Percentiles rank a stretch among this genome's conserved stretches.
Conservation (phyloP, 2,329 filamentous ascomycete species). For the Triangularia setosa region DNA sequence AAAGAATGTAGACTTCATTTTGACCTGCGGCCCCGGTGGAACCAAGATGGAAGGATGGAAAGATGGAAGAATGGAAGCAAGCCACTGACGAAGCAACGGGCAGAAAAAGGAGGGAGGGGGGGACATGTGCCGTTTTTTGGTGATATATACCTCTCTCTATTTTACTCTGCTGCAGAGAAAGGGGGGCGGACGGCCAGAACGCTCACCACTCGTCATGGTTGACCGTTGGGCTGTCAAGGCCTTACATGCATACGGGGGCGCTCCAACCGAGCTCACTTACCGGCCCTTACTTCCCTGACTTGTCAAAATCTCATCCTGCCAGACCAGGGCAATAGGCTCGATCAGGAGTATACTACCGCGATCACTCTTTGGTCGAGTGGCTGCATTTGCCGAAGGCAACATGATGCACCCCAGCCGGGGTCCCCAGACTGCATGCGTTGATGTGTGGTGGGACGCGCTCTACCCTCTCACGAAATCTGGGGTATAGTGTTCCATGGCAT, state of each 20-base stretch:
- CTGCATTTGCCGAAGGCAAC: neutral
- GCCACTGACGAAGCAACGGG: neutral
- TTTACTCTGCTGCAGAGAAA: neutral
- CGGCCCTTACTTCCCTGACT: neutral
- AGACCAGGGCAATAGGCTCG: neutral
- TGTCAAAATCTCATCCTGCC: neutral
- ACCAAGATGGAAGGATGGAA: neutral
- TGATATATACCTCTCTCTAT: neutral
- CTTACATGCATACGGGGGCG: neutral
- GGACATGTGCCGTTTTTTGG: neutral
- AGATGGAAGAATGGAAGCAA: neutral
- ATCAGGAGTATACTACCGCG: neutral
- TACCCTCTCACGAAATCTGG: neutral
- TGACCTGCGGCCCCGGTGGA: neutral
- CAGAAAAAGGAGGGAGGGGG: neutral
- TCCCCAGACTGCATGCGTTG: neutral
- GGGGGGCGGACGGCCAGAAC: neutral
- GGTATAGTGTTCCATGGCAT: neutral
- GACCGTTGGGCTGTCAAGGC: neutral
- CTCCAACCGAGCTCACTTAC: neutral
- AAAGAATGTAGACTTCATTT: slow-evolving; percentile 37
- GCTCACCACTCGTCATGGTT: neutral
- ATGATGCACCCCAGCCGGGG: neutral
- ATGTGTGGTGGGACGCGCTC: neutral
- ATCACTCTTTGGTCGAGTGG: neutral